Percentiles rank a stretch among this genome's conserved stretches.
phyloP scores from a whole-genome alignment of 495 filamentous ascomycete species.

The Saxispiralis lemnorum region DNA sequence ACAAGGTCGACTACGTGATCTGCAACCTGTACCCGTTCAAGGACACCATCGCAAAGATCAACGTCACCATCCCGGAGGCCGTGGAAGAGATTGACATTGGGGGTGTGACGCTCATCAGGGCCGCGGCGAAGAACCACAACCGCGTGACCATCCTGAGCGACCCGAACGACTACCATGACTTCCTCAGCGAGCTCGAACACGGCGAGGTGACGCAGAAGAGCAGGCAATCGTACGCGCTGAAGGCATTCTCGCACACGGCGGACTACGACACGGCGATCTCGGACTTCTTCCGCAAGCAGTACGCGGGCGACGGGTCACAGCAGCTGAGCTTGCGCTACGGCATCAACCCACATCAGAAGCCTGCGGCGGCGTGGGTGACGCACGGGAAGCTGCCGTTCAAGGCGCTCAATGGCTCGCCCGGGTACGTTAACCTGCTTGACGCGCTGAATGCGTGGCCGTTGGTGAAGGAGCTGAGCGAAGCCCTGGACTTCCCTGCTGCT shows the following conservation, averaged over 20 bases:
- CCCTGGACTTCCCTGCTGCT: constrained; percentile 74
- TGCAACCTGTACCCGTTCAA: constrained; percentile 99
- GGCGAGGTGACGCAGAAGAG: constrained; percentile 70
- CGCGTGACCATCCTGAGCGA: constrained; percentile 91
- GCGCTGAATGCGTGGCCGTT: constrained; percentile 91
- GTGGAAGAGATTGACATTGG: constrained; percentile 98
- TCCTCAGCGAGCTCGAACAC: constrained; percentile 70
- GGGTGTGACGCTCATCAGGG: constrained; percentile 86
- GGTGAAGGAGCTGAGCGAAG: constrained; percentile 86
- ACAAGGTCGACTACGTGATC: constrained; percentile 94
- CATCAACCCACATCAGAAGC: constrained; percentile 94
- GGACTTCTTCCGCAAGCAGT: constrained; percentile 92
- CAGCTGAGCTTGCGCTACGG: constrained; percentile 81
- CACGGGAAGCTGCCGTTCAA: constrained; percentile 76
- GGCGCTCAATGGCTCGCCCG: constrained; percentile 79
- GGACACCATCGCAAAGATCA: constrained; percentile 88
- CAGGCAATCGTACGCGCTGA: constrained; percentile 75
- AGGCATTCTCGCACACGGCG: constrained; percentile 96
- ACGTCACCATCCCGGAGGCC: constrained; percentile 86
- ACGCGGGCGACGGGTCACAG: constrained; percentile 67
- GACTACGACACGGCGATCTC: constrained; percentile 91
- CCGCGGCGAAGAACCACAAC: constrained; percentile 91
- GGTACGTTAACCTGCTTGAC: constrained; percentile 93
- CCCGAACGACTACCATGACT: constrained; percentile 80
- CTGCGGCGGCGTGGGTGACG: constrained; percentile 62